phyloP scores from a whole-genome alignment of 768 basidiomycete species.

The Albatrellus ellisii region DNA sequence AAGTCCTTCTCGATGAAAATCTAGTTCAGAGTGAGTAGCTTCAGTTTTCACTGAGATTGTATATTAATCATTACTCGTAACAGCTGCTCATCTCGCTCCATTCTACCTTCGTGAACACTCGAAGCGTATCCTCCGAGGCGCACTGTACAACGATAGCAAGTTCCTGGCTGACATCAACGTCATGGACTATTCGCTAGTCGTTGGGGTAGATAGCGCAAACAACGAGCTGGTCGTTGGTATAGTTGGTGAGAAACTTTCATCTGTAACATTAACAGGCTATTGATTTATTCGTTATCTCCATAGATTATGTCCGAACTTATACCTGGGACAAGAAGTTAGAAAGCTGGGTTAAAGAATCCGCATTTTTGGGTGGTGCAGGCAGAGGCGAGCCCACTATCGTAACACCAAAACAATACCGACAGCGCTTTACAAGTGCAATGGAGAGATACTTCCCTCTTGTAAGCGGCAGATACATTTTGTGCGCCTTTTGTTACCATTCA shows the following conservation, averaged over 20 bases:
- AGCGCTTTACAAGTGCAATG: constrained; percentile 79
- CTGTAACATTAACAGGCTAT: neutral
- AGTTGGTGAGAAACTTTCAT: constrained; percentile 72
- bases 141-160: constrained; percentile 89
- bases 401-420: constrained; percentile 88
- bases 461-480: constrained; percentile 16
- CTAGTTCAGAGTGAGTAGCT: constrained; percentile 63
- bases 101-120: constrained; percentile 96
- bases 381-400: constrained; percentile 94
- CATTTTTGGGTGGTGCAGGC: constrained; percentile 72
- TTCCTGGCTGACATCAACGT: constrained; percentile 92
- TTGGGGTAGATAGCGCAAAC: constrained; percentile 82
- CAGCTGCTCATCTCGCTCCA: constrained; percentile 76
- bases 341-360: constrained; percentile 95
- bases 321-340: constrained; percentile 99
- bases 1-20: constrained; percentile 94
- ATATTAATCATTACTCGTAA: constrained; percentile 8
- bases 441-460: constrained; percentile 84
- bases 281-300: neutral
- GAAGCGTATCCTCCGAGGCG: constrained; percentile 82
- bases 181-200: constrained; percentile 95
- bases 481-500: neutral
- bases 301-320: constrained; percentile 91
- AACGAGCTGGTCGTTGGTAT: constrained; percentile 95
- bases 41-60: neutral